These are phyloP conservation scores for Mortierella sp. DNA, from an alignment of 371 early-diverging fungal species.

Conservation along the genomic window DNA sequence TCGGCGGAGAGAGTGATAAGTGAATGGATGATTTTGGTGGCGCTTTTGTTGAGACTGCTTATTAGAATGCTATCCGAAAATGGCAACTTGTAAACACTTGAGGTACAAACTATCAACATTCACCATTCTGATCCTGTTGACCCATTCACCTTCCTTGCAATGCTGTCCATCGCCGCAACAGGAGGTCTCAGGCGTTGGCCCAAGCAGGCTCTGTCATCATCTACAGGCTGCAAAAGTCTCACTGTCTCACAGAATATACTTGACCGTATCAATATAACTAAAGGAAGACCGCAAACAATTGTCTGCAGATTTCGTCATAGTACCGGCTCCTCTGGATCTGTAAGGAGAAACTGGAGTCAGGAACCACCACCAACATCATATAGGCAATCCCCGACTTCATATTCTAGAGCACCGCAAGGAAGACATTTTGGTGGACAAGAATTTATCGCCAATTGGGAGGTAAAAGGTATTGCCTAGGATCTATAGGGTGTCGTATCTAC, in stretches of 20 bases:
- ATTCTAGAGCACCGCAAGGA: background rate
- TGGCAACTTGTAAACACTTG: background rate
- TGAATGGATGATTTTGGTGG: too few relatives aligned
- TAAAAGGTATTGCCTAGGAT: constrained; percentile 13
- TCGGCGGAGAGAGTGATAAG: too few relatives aligned
- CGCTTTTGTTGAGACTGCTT: background rate
- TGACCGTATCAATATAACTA: background rate
- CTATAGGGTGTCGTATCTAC: too few relatives aligned
- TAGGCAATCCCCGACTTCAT: background rate
- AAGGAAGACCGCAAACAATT: background rate
- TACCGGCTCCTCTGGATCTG: background rate
- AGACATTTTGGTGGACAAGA: constrained; percentile 44
- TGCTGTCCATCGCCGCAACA: constrained; percentile 30
- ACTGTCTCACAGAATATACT: background rate
- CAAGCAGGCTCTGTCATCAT: background rate
- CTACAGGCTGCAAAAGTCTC: background rate
- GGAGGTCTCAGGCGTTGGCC: constrained; percentile 10
- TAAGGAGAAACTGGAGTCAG: background rate
- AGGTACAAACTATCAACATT: background rate
- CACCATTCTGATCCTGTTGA: background rate
- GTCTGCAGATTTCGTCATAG: constrained; percentile 27
- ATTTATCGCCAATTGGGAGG: constrained; percentile 36
- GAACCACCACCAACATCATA: background rate
- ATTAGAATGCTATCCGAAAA: background rate
- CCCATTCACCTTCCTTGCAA: constrained; percentile 10